A percentile compares a stretch with the other conserved stretches of the same genome.
phyloP scores from a whole-genome alignment of 495 filamentous ascomycete species.

The Xylaria grammica region DNA sequence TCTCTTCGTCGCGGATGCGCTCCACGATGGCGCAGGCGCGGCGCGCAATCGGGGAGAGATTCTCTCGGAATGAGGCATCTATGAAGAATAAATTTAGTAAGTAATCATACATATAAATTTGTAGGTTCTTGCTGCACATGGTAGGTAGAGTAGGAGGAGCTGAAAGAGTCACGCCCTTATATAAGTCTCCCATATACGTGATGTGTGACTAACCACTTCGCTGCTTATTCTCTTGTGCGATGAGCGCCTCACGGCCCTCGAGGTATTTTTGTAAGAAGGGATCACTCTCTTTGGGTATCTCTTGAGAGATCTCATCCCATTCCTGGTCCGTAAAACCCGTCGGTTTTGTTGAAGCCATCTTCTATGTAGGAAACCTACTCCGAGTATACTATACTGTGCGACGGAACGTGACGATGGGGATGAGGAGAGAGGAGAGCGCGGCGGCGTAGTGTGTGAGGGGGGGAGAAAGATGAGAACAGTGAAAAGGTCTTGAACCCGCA shows the following conservation, averaged over 20 bases:
- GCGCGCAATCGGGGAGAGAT: constrained; percentile 72
- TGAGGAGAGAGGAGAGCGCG: not conserved
- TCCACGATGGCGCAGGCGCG: constrained; percentile 79
- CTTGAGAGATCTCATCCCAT: constrained; percentile 57
- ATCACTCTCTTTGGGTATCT: constrained; percentile 62
- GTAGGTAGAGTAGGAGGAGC: not conserved
- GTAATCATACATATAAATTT: not conserved
- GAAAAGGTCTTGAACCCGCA: not conserved
- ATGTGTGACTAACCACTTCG: constrained; percentile 70
- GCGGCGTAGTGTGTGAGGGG: not conserved
- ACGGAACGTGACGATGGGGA: not conserved
- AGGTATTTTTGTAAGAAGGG: constrained; percentile 82
- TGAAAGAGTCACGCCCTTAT: not conserved
- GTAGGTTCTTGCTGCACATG: constrained; percentile 6
- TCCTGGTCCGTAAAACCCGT: constrained; percentile 52
- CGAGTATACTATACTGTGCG: not conserved
- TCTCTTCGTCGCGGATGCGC: constrained; percentile 78
- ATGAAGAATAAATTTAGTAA: constrained; percentile 16
- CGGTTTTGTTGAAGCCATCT: constrained; percentile 24
- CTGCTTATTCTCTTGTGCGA: constrained; percentile 78
- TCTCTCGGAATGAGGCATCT: constrained; percentile 70
- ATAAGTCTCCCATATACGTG: not conserved
- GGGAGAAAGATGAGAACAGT: not conserved
- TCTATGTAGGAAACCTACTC: not conserved
- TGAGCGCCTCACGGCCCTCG: constrained; percentile 74